Conservation (phyloP, 805 yeast genomes). For the Cyberlindnera euphorbiae region DNA sequence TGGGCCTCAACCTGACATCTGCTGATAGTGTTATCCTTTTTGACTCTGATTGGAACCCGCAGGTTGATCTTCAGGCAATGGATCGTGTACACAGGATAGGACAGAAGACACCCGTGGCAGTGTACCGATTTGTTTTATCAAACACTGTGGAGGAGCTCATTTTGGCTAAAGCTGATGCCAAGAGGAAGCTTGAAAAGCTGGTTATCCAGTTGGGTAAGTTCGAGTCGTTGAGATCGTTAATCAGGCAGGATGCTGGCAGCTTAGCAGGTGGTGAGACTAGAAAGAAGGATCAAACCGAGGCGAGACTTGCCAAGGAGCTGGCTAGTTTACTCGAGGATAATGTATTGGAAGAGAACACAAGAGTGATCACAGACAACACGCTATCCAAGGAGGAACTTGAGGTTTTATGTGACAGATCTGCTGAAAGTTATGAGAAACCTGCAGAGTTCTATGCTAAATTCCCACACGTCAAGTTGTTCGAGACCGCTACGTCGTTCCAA, state of each 20-base stretch:
- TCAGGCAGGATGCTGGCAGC: slow-evolving; percentile 28
- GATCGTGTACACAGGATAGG: slow-evolving; percentile 95
- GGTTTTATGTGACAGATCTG: slow-evolving; percentile 46
- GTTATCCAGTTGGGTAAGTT: slow-evolving; percentile 66
- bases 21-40: slow-evolving; percentile 89
- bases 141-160: slow-evolving; percentile 83
- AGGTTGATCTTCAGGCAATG: slow-evolving; percentile 93
- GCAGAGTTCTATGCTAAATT: slow-evolving; percentile 21
- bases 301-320: slow-evolving; percentile 35
- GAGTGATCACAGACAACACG: slow-evolving; percentile 20
- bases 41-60: slow-evolving; percentile 98
- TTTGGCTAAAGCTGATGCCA: slow-evolving; percentile 72
- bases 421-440: slow-evolving; percentile 34
- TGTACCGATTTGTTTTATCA: slow-evolving; percentile 70
- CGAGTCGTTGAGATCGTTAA: slow-evolving; percentile 36
- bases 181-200: slow-evolving; percentile 71
- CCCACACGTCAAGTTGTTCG: slow-evolving; percentile 36
- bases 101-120: slow-evolving; percentile 75
- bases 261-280: slow-evolving; percentile 16
- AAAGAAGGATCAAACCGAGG: slow-evolving; percentile 22
- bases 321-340: slow-evolving; percentile 35
- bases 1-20: slow-evolving; percentile 74
- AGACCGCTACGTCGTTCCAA: slow-evolving; percentile 24
- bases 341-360: slow-evolving; percentile 34
- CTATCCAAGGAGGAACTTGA: slow-evolving; percentile 36